These are phyloP conservation scores for Elaeagnus macrophylla DNA, from an alignment of 306 rosid genomes.

Conservation along the genomic window DNA sequence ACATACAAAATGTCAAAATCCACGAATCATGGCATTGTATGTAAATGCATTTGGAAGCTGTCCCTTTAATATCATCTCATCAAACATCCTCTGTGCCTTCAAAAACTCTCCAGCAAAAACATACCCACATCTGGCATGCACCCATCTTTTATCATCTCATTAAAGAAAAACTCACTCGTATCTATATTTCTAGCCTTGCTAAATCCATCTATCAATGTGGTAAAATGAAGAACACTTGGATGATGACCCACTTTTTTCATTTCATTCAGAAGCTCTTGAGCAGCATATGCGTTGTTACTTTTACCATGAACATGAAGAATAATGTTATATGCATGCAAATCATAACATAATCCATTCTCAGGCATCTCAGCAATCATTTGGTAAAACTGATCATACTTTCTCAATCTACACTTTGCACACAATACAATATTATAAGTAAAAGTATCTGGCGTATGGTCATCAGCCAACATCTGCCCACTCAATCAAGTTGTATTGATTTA, in stretches of 20 bases:
- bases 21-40: slow-evolving; percentile 82
- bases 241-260: slow-evolving; percentile 71
- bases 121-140: slow-evolving; percentile 72
- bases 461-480: slow-evolving; percentile 90
- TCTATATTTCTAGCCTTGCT: slow-evolving; percentile 82
- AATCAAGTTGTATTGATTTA: slow-evolving; percentile 69
- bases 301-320: slow-evolving; percentile 80
- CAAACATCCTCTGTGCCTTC: slow-evolving; percentile 59
- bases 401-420: slow-evolving; percentile 75
- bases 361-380: slow-evolving; percentile 77
- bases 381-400: slow-evolving; percentile 71
- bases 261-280: slow-evolving; percentile 65
- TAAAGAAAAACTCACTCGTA: slow-evolving; percentile 74
- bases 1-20: slow-evolving; percentile 83
- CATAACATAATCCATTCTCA: slow-evolving; percentile 64
- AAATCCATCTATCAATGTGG: slow-evolving; percentile 86
- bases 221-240: slow-evolving; percentile 81
- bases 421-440: slow-evolving; percentile 69
- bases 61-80: slow-evolving; percentile 61
- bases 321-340: slow-evolving; percentile 75
- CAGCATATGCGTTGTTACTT: slow-evolving; percentile 70
- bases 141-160: slow-evolving; percentile 56
- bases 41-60: slow-evolving; percentile 81
- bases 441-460: slow-evolving; percentile 55
- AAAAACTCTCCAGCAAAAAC: slow-evolving; percentile 70